Evolutionary conservation across 2,329 filamentous ascomycete species (phyloP), one percentile per base, ranked within the genome.

Genomic region (Diaporthe citrichinensis): DNA sequence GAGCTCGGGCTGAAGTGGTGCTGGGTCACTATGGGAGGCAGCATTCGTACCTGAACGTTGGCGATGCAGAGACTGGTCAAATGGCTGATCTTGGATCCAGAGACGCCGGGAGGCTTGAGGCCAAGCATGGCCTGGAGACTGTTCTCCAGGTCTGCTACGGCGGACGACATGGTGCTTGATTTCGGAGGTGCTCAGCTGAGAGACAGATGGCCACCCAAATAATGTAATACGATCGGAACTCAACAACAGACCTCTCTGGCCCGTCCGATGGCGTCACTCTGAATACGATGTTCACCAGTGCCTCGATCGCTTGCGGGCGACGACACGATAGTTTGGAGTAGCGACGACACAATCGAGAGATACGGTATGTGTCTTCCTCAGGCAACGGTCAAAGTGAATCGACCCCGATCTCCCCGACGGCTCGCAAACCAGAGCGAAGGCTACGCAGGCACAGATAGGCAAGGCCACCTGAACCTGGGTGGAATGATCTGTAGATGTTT

Each of bases 31-130:
- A 79, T 75, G 82, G 81, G 58, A 71, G 73, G 46, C 58, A 82
- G 81, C 31, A 76, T 80, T 46, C 91, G 87, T 94, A 98, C 95
- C 93, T 98, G 93, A 81, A 98, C 93, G 84, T 98, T 97, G 82
- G 92, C 92, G 77, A 95, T 94, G 87, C 96, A 98, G 58, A 98
- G 92, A 41, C 92, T 89, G 28, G 96, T 98, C 85, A 99, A 92
- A 83, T 92, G 92, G 80, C 91, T 91, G 85, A 99, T 98, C 86
- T 97, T 96, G 79, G 95, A 95, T 80, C 95, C 96, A 78, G 96
- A 98, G 76, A 98, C 95, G 83, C 97, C 97, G 72, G 97, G 97
- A 59, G 97, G 93, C 86, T 98, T 98, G 82, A 98, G 89, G 79
- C 90, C 90, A 82, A 96, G 93, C 92, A 99, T 96, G 82, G 94